Base-by-base conservation (phyloP, 768 basidiomycete genomes). In the Russula dissimulans region DNA sequence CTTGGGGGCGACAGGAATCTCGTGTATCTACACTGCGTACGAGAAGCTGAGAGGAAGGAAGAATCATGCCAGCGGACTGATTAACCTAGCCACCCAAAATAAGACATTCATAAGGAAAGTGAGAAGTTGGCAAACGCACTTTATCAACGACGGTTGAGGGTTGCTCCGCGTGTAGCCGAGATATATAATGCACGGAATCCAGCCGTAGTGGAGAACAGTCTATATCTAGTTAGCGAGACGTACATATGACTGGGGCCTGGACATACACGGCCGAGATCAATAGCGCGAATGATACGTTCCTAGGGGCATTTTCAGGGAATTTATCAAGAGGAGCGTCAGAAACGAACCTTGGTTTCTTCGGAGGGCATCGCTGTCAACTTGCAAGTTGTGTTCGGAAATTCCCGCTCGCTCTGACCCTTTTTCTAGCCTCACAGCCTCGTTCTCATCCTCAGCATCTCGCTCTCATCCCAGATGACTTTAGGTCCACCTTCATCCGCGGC, bases 121-220 rank as follows among this genome's bases (percentile, higher is more conserved):
- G 11, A 49, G 43, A 42, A 44, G 22, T 43, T 56, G 17, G 5
- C n/a, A 82, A 18, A 56, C 91, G 68, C 56, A 95, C 94, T 97
- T 95, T 74, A 95, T 95, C 69, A 97, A 77, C 42, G 92, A 93
- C 18, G 95, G 95, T 67, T 94, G 91, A 34, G 95, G 95, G 70
- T 89, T 91, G 70, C 91, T 94, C 67, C 88, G 79, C 55, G 88
- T 90, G 77, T 90, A 97, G 39, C 95, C 95, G 69, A 97, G 81
- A 73, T 94, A 97, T 69, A 98, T 95, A 69, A 98, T 91, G 70
- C 95, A 76, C 36, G 95, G 95, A 69, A 98, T 93, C 92, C 95
- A 98, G 65, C 86, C 87, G 67, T 94, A 97, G 75, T 97, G 93
- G 55, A 97, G 71, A 68, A 94, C 80, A 60, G 89, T 92, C 94